These are phyloP conservation scores for Blastomyces gilchristii DNA, from an alignment of 2,329 filamentous ascomycete genomes.

Conservation along the genomic window DNA sequence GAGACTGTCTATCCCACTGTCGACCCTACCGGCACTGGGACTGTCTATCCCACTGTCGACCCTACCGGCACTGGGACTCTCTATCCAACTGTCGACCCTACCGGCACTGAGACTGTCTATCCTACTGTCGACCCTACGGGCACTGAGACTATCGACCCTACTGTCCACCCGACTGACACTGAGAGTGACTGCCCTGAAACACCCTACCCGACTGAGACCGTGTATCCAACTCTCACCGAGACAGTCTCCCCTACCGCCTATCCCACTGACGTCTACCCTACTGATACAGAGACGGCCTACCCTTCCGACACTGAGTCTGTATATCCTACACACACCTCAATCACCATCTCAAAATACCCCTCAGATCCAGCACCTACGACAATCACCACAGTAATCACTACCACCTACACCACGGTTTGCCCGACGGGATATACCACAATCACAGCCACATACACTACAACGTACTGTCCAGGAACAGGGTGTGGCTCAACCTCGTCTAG, in stretches of 20 bases:
- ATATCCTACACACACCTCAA: background rate
- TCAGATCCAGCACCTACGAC: conserved; percentile 15
- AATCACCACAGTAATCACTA: conserved; percentile 30
- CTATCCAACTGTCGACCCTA: background rate
- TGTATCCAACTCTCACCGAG: background rate
- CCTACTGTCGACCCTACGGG: background rate
- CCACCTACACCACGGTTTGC: conserved; percentile 35
- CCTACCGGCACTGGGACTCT: background rate
- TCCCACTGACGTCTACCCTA: background rate
- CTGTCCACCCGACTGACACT: background rate
- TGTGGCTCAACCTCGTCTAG: conserved; percentile 26
- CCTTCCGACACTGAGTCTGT: background rate
- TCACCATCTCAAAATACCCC: background rate
- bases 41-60: background rate
- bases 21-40: background rate
- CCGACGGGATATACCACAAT: conserved; percentile 35
- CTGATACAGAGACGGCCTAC: background rate
- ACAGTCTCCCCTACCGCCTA: background rate
- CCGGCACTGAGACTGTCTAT: background rate
- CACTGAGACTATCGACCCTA: background rate
- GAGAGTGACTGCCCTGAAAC: no score
- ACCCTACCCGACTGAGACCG: background rate
- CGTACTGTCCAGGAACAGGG: conserved; percentile 26
- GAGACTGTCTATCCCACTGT: background rate
- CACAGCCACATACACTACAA: conserved; percentile 31